Base-by-base conservation (phyloP, 1,139 yeast species). In the Blastobotrys illinoisensis region DNA sequence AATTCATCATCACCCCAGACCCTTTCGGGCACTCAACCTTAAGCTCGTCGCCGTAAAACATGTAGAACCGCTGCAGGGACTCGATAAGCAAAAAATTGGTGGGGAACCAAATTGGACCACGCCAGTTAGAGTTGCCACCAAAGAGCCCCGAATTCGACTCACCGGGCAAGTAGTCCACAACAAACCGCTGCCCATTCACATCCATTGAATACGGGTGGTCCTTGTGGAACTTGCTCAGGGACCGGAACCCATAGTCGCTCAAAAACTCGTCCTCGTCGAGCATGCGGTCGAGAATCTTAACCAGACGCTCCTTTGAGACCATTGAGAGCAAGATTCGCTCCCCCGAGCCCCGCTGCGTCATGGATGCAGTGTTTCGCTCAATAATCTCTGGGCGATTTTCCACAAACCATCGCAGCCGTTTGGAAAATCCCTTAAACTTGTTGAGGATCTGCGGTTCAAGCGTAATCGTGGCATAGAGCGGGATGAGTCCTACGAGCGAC, bases 81-180 rank as follows among this genome's bases (percentile, higher is more conserved):
- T 91, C 98, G 56, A 90, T 90, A 51, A 91, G 75, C 60, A 91
- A 75, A 71, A 91, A 91, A 67, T 88, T 90, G 11, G 90, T 89
- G 21, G 98, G 97, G 77, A 91, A 89, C 98, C 98, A 91, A 66
- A 91, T 89, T n/a, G 98, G 97, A 4, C 98, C 98, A 72, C 98
- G 80, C 98, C 98, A 91, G 71, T 90, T 91, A 26, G 97, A 89
- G 69, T 91, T 91, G 61, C 98, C 98, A 55, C 98, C 98, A 78
- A 91, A 91, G 82, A 91, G 81, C 9, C 97, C 97, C 2, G 96
- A 86, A 67, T 89, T 95, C 19, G 96, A 87, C 70, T 91, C 98
- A 19, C 96, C 98, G 1, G 97, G 89, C 56, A 90, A 80, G 71
- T 91, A 91, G 59, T 81, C 82, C 40, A 91, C 96, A 44, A 76